Evolutionary conservation across 1,139 yeast genomes (phyloP).

Genomic region (Pneumocystis oryctolagi): DNA sequence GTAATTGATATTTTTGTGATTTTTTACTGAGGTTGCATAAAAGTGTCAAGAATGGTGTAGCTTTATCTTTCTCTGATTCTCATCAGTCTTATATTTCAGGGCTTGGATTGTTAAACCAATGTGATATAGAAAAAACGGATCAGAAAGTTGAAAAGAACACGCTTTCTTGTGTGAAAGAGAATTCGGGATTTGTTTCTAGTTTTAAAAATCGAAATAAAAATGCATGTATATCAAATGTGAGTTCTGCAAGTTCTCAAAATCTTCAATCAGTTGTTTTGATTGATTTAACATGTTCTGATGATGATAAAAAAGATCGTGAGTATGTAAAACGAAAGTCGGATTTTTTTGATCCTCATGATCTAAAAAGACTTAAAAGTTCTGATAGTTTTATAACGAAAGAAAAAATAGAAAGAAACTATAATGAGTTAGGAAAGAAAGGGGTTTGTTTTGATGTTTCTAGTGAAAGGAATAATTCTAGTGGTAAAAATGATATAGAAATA

Average conservation of each 20-base stretch:
- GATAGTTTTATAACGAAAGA: neutral
- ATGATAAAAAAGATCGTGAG: neutral
- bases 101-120: neutral
- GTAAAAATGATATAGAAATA: neutral
- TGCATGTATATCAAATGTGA: neutral
- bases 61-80: neutral
- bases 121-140: neutral
- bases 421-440: neutral
- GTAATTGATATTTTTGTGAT: neutral
- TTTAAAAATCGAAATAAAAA: neutral
- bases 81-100: neutral
- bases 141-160: neutral
- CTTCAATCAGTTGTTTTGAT: neutral
- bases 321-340: neutral
- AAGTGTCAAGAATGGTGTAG: neutral
- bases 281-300: neutral
- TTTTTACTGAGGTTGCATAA: neutral
- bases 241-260: neutral
- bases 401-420: neutral
- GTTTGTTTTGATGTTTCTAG: neutral
- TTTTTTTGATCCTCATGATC: neutral
- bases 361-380: neutral
- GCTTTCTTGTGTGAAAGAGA: neutral
- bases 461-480: neutral
- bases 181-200: neutral